Base-by-base conservation (phyloP, 1,284 basidiomycete genomes). In the Vanrija humicola region DNA sequence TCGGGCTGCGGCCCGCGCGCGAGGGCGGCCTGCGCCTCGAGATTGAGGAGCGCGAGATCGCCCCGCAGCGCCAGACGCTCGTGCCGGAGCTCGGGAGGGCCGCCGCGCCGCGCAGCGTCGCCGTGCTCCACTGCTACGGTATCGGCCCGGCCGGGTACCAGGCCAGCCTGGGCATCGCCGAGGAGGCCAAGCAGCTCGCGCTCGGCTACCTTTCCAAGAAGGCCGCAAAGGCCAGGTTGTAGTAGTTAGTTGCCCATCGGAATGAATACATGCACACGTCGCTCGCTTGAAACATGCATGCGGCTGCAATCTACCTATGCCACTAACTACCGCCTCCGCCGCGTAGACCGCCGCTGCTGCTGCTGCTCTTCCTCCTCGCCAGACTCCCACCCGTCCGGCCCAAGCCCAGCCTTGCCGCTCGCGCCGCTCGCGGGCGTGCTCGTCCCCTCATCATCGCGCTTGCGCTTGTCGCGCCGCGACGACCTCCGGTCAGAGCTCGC, bases 71-170 rank as follows among this genome's bases (percentile, higher is more conserved):
- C 51, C 53, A 65, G 10, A 51, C 44, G 5, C 23, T 63, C 23
- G 46, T 58, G 1, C 54, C 56, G 5, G 38, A 12, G 21, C 43
- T 21, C 52, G 48, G 34, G 5, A 48, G 38, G 16, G 38, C 26
- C 48, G 38, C 5, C 78, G 26, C 77, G 76, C 65, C 82, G 81
- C 54, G 60, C 58, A 67, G 69, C 38, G 77, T 81, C 47, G 74
- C 74, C 9, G 79, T 86, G 3, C 78, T 86, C 54, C 91, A 93
- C 73, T 88, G 88, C 72, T 90, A 81, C 68, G 88, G 82, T 23
- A 78, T 82, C 40, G 77, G 77, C 58, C 78, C 67, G 34, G 70
- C 76, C 8, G 62, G 64, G 57, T 77, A 72, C 59, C 74, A 77
- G 64, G 55, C 62, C 16, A 68, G 65, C 46, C 65, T 72, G 45